phyloP scores from a whole-genome alignment of 306 rosid species.

The Cucumis cinereus region DNA sequence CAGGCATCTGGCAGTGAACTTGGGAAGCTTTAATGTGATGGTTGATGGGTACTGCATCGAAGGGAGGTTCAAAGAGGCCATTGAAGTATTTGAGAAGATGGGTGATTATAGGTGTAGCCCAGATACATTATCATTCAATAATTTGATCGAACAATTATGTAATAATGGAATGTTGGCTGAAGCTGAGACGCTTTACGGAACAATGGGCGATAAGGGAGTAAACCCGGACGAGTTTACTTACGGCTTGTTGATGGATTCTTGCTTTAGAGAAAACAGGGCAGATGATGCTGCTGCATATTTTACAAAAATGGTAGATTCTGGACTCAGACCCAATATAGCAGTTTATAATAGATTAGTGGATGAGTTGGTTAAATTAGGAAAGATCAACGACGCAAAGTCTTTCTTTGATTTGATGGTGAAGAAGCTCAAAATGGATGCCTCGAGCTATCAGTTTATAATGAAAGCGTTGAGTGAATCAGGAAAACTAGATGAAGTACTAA shows the following conservation, averaged over 20 bases:
- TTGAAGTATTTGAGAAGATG: slow-evolving; percentile 68
- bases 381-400: slow-evolving; percentile 59
- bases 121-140: slow-evolving; percentile 65
- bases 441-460: slow-evolving; percentile 73
- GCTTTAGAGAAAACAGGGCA: slow-evolving; percentile 62
- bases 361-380: slow-evolving; percentile 66
- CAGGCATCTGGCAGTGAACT: slow-evolving; percentile 36
- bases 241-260: slow-evolving; percentile 77
- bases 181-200: slow-evolving; percentile 71
- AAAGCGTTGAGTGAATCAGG: slow-evolving; percentile 64
- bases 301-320: slow-evolving; percentile 64
- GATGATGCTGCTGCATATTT: slow-evolving; percentile 85
- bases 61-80: slow-evolving; percentile 60
- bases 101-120: slow-evolving; percentile 72
- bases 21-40: slow-evolving; percentile 93
- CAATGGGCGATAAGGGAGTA: slow-evolving; percentile 67
- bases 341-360: slow-evolving; percentile 73
- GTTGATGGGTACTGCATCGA: slow-evolving; percentile 61
- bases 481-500: slow-evolving; percentile 60
- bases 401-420: slow-evolving; percentile 82
- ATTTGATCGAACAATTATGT: slow-evolving; percentile 81
- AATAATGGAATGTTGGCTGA: slow-evolving; percentile 45
- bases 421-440: slow-evolving; percentile 88
- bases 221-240: slow-evolving; percentile 79
- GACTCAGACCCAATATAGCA: slow-evolving; percentile 75